phyloP scores from a whole-genome alignment of 345 rosid species.

The Dovyalis caffra region DNA sequence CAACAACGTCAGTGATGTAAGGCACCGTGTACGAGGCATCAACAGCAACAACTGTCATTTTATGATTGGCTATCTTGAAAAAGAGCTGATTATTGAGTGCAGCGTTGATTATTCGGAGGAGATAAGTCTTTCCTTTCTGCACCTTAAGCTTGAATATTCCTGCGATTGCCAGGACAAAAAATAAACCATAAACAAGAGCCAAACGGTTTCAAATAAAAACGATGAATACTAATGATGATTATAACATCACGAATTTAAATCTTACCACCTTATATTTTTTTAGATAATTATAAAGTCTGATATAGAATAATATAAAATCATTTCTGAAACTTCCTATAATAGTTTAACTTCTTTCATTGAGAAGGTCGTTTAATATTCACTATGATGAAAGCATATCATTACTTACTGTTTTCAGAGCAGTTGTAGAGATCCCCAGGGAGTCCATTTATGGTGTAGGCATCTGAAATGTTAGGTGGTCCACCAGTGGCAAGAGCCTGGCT shows the following conservation, averaged over 20 bases:
- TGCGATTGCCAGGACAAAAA: constrained; percentile 5
- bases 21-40: constrained; percentile 75
- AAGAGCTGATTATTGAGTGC: constrained; percentile 79
- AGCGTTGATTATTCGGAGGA: constrained; percentile 83
- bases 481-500: constrained; percentile 57
- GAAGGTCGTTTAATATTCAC: no score
- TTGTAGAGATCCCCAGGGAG: constrained; percentile 79
- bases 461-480: constrained; percentile 52
- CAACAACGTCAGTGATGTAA: constrained; percentile 59
- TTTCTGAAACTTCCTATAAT: no score
- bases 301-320: no score
- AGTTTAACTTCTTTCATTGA: no score
- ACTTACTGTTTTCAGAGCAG: constrained; percentile 67
- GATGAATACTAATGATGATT: no score
- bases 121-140: constrained; percentile 61
- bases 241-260: no score
- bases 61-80: constrained; percentile 85
- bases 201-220: neutral
- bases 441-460: constrained; percentile 89
- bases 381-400: neutral
- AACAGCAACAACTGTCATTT: constrained; percentile 63
- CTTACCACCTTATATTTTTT: no score
- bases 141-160: constrained; percentile 61
- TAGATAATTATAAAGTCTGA: no score
- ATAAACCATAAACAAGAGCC: neutral